A percentile compares a stretch with the other conserved stretches of the same genome.
phyloP scores from a whole-genome alignment of 2,329 filamentous ascomycete genomes.

The Piedraia hortae region DNA sequence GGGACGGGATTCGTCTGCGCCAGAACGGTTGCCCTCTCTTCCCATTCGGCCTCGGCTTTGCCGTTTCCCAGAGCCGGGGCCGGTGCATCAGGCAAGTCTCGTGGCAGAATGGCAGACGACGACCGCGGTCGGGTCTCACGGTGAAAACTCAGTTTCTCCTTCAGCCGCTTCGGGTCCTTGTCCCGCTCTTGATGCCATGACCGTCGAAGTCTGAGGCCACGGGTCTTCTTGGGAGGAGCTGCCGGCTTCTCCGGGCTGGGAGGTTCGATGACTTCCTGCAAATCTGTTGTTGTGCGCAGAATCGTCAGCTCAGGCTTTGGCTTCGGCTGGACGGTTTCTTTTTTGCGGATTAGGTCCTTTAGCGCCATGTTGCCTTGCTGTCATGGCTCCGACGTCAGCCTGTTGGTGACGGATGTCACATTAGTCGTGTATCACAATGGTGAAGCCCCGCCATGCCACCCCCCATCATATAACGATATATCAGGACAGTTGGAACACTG shows the following conservation, averaged over 20 bases:
- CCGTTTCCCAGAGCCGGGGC: constrained; percentile 28
- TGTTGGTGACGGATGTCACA: too few relatives aligned
- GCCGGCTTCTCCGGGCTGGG: too few relatives aligned
- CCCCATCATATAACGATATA: too few relatives aligned
- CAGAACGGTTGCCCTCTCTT: constrained; percentile 72
- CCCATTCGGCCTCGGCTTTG: constrained; percentile 47
- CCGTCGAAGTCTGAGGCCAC: constrained; percentile 22
- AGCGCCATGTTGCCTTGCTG: constrained; percentile 25
- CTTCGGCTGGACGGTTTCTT: constrained; percentile 20
- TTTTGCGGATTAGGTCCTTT: constrained; percentile 34
- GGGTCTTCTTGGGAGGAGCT: too few relatives aligned
- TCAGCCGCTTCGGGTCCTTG: constrained; percentile 24
- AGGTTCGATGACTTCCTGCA: constrained; percentile 51
- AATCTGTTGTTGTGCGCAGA: constrained; percentile 56
- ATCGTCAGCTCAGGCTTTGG: constrained; percentile 44
- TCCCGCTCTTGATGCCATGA: constrained; percentile 10
- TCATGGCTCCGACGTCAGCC: too few relatives aligned
- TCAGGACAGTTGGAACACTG: too few relatives aligned
- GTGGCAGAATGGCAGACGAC: constrained; percentile 39
- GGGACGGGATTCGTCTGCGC: constrained; percentile 25
- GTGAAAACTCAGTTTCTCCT: constrained; percentile 45
- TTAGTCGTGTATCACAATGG: too few relatives aligned
- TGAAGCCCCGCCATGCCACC: too few relatives aligned
- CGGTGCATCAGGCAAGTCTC: constrained; percentile 59
- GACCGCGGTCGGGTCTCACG: constrained; percentile 22